These are phyloP conservation scores for Helianthus tuberosus DNA, from an alignment of 129 eudicot genomes.

Conservation along the genomic window DNA sequence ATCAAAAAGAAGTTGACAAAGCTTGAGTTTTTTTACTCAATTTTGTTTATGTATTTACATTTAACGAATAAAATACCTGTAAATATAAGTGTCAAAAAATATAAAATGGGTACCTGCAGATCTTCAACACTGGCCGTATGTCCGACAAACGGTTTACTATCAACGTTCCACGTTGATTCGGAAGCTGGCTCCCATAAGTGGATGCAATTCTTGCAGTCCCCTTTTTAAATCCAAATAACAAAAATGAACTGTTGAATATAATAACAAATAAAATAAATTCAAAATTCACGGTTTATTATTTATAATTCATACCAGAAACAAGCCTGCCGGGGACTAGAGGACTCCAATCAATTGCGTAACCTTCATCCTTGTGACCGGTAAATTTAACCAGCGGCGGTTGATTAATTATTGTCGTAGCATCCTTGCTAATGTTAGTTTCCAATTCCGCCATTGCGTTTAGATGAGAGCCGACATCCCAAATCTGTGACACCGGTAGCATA, in stretches of 20 bases:
- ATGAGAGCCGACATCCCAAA: constrained; percentile 90
- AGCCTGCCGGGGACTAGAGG: constrained; percentile 92
- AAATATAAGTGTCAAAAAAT: background rate
- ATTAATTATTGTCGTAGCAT: constrained; percentile 41
- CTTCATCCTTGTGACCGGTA: constrained; percentile 94
- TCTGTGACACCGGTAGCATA: constrained; percentile 38
- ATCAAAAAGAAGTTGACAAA: constrained; percentile 14
- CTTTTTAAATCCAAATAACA: constrained; percentile 33
- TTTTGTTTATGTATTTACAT: background rate
- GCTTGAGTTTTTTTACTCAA: background rate
- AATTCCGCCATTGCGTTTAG: constrained; percentile 74
- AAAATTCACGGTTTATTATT: background rate
- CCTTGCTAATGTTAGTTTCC: constrained; percentile 48
- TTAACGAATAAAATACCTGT: background rate
- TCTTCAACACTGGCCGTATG: constrained; percentile 97
- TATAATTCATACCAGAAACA: constrained; percentile 62
- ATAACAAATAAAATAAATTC: background rate
- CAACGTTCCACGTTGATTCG: constrained; percentile 80
- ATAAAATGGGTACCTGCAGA: constrained; percentile 59
- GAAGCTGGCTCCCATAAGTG: constrained; percentile 93
- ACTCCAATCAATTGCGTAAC: constrained; percentile 97
- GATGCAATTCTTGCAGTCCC: constrained; percentile 85
- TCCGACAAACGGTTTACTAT: constrained; percentile 75
- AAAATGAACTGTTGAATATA: background rate
- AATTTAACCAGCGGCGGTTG: constrained; percentile 70